Evolutionary conservation across 1,284 basidiomycete species (phyloP).

Genomic region (Tylopilus sp.): DNA sequence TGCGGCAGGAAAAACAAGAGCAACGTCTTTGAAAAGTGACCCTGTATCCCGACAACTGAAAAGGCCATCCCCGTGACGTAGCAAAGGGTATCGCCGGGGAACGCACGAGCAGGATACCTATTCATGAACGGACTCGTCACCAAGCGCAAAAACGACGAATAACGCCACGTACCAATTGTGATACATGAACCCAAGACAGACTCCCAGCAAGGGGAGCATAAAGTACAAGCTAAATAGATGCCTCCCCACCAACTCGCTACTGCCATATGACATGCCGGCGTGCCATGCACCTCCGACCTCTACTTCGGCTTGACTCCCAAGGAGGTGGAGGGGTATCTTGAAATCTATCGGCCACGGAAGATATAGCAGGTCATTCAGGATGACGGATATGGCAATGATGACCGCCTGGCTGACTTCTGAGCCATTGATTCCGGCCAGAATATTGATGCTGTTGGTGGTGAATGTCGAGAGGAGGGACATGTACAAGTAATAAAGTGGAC

Average conservation of each 20-base stretch:
- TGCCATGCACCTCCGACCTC: constrained; percentile 74
- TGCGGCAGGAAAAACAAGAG: constrained; percentile 97
- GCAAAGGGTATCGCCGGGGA: constrained; percentile 97
- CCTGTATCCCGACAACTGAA: constrained; percentile 92
- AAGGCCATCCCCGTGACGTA: constrained; percentile 99
- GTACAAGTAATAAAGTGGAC: constrained; percentile 94
- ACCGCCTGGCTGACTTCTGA: constrained; percentile 93
- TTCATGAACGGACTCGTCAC: not conserved
- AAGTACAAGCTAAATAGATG: constrained; percentile 96
- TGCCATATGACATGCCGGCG: constrained; percentile 82
- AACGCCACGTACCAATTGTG: constrained; percentile 79
- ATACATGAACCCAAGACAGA: constrained; percentile 85
- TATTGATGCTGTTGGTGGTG: constrained; percentile 98
- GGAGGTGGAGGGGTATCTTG: constrained; percentile 63
- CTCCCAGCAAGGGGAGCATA: constrained; percentile 91
- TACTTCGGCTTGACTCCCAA: constrained; percentile 62
- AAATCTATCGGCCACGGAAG: constrained; percentile 79
- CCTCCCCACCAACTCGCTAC: constrained; percentile 81
- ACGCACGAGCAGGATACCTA: constrained; percentile 94
- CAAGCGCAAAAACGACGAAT: not conserved
- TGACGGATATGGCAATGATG: constrained; percentile 88
- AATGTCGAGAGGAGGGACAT: constrained; percentile 96
- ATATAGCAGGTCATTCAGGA: constrained; percentile 90
- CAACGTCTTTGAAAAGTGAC: constrained; percentile 96
- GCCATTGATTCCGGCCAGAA: constrained; percentile 96